Conservation (phyloP, 2,329 filamentous ascomycete species). For the Ceratocystis lukuohia region DNA sequence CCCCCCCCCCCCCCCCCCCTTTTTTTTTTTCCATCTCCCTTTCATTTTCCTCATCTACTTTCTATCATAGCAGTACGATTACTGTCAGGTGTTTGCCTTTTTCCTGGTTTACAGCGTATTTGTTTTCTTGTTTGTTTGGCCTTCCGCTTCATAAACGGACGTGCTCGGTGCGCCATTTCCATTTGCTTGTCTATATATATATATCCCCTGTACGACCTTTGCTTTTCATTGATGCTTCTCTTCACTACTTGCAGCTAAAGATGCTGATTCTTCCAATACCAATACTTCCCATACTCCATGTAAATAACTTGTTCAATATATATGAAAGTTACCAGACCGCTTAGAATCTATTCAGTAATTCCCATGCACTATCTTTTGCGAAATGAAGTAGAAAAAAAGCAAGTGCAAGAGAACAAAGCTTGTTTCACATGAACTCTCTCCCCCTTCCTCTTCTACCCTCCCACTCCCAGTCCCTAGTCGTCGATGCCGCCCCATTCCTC, state of each 20-base stretch:
- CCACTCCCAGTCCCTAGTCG: slow-evolving; percentile 21
- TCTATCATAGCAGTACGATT: not conserved
- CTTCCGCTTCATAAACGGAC: not conserved
- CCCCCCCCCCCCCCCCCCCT: too few species aligned
- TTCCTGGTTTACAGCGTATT: not conserved
- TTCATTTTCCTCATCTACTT: not conserved
- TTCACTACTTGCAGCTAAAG: not conserved
- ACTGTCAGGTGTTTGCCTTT: not conserved
- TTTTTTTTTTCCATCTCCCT: not conserved
- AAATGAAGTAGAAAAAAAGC: too few species aligned
- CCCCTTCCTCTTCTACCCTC: not conserved
- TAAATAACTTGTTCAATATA: not conserved
- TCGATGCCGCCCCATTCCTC: slow-evolving; percentile 39
- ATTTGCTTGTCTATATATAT: slow-evolving; percentile 1
- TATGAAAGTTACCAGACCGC: not conserved
- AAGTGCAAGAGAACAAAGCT: not conserved
- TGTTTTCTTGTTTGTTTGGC: not conserved
- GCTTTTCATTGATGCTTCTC: not conserved
- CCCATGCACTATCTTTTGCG: too few species aligned
- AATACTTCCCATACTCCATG: not conserved
- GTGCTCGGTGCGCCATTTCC: not conserved
- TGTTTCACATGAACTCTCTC: not conserved
- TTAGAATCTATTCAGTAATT: not conserved
- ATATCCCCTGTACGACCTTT: not conserved
- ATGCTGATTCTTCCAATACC: not conserved